Conservation (phyloP, 306 rosid species). For the Urtica urens region DNA sequence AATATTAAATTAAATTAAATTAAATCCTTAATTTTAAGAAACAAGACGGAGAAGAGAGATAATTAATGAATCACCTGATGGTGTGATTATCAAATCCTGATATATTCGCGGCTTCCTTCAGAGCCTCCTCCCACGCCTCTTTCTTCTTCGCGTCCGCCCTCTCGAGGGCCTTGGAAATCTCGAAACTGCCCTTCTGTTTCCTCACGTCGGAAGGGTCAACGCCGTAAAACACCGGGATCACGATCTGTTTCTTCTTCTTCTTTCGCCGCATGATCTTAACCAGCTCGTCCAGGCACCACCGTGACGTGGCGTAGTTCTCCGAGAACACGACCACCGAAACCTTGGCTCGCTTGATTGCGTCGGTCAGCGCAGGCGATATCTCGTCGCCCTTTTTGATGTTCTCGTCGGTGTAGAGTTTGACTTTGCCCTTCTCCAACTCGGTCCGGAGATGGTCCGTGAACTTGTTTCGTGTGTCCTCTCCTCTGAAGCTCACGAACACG, state of each 20-base stretch:
- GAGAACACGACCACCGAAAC: slow-evolving; percentile 11
- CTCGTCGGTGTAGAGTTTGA: slow-evolving; percentile 1
- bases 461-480: not conserved
- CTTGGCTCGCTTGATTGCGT: slow-evolving; percentile 5
- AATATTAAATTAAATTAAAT: too few relatives aligned
- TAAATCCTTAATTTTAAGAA: too few relatives aligned
- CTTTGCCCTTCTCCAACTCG: not conserved
- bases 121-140: not conserved
- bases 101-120: not conserved
- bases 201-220: not conserved
- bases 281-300: slow-evolving; percentile 16
- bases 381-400: slow-evolving; percentile 7
- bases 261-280: not conserved
- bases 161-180: not conserved
- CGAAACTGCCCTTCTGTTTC: slow-evolving; percentile 3
- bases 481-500: slow-evolving; percentile 13
- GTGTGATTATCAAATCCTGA: not conserved
- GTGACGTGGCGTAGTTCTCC: slow-evolving; percentile 1
- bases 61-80: not conserved
- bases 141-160: not conserved
- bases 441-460: slow-evolving; percentile 1
- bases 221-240: not conserved
- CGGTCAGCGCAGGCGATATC: not conserved
- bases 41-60: too few relatives aligned
- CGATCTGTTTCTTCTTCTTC: not conserved